Percentiles rank a stretch among this genome's conserved stretches.
phyloP scores from a whole-genome alignment of 2,329 filamentous ascomycete species.

The Thermoascus crustaceus region DNA sequence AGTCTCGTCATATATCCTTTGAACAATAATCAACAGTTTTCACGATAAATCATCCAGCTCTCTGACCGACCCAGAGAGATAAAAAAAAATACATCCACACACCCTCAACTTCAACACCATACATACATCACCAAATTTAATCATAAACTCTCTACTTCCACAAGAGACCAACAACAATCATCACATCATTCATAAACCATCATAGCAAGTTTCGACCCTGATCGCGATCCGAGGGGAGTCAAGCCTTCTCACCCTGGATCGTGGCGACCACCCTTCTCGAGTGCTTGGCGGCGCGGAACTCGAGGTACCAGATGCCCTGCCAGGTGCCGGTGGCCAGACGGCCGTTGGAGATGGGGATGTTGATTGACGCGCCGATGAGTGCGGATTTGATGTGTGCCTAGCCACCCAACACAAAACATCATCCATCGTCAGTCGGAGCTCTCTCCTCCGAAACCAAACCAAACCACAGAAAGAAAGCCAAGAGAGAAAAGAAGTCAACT shows the following conservation, averaged over 20 bases:
- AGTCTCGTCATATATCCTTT: too few relatives aligned
- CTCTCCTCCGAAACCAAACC: neutral
- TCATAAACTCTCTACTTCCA: too few relatives aligned
- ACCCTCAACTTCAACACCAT: neutral
- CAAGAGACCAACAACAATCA: neutral
- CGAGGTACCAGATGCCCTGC: constrained; percentile 82
- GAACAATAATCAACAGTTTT: too few relatives aligned
- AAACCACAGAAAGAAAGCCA: neutral
- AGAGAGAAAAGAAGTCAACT: constrained; percentile 19
- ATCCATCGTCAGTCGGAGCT: neutral
- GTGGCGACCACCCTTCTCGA: constrained; percentile 79
- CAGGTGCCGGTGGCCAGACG: constrained; percentile 58
- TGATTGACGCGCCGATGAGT: constrained; percentile 79
- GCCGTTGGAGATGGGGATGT: constrained; percentile 83
- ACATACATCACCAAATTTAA: too few relatives aligned
- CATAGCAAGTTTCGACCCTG: too few relatives aligned
- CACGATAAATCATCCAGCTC: too few relatives aligned
- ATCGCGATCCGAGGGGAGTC: too few relatives aligned
- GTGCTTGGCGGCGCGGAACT: constrained; percentile 73
- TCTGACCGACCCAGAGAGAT: too few relatives aligned
- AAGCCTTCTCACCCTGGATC: constrained; percentile 72
- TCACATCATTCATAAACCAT: neutral
- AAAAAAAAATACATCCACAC: too few relatives aligned
- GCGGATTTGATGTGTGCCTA: constrained; percentile 89
- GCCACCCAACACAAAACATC: neutral